A percentile compares a stretch with the other conserved stretches of the same genome.
Conservation (phyloP, 768 basidiomycete genomes). For the Candolleomyces efflorescens region DNA sequence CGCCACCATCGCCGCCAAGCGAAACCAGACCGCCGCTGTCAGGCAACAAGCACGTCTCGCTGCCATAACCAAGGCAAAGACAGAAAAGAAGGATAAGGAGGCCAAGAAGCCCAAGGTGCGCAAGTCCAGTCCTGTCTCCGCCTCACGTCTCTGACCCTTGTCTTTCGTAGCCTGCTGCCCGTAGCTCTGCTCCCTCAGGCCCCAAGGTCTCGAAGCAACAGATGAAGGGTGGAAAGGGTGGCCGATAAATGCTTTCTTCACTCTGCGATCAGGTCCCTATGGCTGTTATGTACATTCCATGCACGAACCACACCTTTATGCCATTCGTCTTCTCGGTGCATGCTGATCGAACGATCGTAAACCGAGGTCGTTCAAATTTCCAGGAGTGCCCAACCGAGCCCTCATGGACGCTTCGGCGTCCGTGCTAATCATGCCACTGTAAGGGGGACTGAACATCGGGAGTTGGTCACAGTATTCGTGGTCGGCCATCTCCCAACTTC, state of each 20-base stretch:
- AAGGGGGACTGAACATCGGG: no score
- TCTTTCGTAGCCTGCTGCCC: conserved; percentile 43
- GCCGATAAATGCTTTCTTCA: conserved; percentile 45
- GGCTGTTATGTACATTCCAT: conserved; percentile 16
- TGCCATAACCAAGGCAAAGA: conserved; percentile 92
- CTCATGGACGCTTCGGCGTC: no score
- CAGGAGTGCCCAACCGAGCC: no score
- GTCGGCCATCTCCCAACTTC: no score
- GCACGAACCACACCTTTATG: not conserved
- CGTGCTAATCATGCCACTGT: no score
- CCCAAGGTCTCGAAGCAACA: conserved; percentile 94
- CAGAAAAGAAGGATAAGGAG: conserved; percentile 97
- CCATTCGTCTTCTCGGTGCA: not conserved
- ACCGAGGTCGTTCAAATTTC: no score
- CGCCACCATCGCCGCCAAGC: conserved; percentile 82
- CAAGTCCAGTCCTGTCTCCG: not conserved
- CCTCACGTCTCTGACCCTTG: conserved; percentile 1
- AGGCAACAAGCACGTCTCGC: conserved; percentile 76
- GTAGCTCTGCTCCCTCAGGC: conserved; percentile 48
- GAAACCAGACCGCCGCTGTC: conserved; percentile 86
- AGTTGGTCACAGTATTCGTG: no score
- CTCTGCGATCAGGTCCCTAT: not conserved
- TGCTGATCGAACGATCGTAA: no score
- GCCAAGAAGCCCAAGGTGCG: conserved; percentile 81
- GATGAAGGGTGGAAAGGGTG: conserved; percentile 88